Conservation (phyloP, 2,329 filamentous ascomycete species). For the Trichophyton benhamiae region DNA sequence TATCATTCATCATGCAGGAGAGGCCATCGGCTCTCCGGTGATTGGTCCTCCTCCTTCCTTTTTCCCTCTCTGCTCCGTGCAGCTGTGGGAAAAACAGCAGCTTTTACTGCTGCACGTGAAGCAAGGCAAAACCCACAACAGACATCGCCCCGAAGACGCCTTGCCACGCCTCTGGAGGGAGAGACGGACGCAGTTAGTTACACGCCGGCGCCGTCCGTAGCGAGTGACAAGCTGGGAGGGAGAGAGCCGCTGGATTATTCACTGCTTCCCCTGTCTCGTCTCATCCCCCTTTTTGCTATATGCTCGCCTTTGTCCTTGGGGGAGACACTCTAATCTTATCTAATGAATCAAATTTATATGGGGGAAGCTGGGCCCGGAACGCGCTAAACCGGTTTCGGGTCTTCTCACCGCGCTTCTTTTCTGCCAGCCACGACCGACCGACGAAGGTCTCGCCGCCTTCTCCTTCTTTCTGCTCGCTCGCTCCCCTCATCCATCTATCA, state of each 20-base stretch:
- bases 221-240: background rate
- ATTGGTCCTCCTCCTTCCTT: background rate
- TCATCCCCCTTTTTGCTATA: background rate
- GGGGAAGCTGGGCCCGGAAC: background rate
- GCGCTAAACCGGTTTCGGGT: constrained; percentile 1
- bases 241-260: background rate
- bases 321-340: no score
- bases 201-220: background rate
- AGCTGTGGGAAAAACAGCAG: background rate
- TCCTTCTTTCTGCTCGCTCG: background rate
- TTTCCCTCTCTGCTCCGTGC: background rate
- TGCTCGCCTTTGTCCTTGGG: no score
- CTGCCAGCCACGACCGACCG: constrained; percentile 2
- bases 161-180: background rate
- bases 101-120: background rate
- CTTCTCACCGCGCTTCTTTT: constrained; percentile 5
- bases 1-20: background rate
- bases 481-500: background rate
- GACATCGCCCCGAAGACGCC: background rate
- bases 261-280: background rate
- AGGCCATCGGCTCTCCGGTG: background rate
- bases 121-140: background rate
- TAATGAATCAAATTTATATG: background rate
- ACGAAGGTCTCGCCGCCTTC: background rate
- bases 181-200: background rate